Conservation (phyloP, 495 filamentous ascomycete species). For the Amniculicola lignicola region DNA sequence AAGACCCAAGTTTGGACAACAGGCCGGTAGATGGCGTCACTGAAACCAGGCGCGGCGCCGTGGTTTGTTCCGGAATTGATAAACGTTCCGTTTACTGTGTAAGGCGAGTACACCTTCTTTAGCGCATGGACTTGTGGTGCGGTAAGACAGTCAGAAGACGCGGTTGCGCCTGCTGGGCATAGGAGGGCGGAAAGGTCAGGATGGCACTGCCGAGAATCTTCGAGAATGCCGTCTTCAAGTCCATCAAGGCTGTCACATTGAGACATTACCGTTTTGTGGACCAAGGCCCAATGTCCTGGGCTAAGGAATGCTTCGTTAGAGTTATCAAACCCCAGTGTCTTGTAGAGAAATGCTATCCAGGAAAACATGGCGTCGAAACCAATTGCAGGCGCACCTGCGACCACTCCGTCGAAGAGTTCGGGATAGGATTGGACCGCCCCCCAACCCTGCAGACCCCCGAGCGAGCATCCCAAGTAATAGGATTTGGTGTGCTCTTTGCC, state of each 20-base stretch:
- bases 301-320: conserved; percentile 32
- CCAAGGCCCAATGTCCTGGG: conserved; percentile 30
- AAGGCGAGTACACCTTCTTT: conserved; percentile 16
- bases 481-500: conserved; percentile 46
- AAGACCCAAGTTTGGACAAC: conserved; percentile 9
- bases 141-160: conserved; percentile 37
- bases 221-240: conserved; percentile 26
- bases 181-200: conserved; percentile 26
- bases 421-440: conserved; percentile 52
- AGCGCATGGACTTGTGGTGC: conserved; percentile 18
- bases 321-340: neutral
- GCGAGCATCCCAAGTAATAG: conserved; percentile 58
- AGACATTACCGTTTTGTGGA: conserved; percentile 27
- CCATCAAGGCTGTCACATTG: conserved; percentile 27
- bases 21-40: conserved; percentile 10
- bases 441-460: conserved; percentile 55
- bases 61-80: conserved; percentile 41
- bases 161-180: conserved; percentile 19
- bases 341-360: conserved; percentile 42
- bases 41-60: conserved; percentile 20
- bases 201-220: conserved; percentile 36
- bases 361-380: conserved; percentile 48
- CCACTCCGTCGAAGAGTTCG: conserved; percentile 50
- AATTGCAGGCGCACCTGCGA: conserved; percentile 42
- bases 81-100: conserved; percentile 29